phyloP scores from a whole-genome alignment of 1,284 basidiomycete genomes.

The Ceratobasidium sp. region DNA sequence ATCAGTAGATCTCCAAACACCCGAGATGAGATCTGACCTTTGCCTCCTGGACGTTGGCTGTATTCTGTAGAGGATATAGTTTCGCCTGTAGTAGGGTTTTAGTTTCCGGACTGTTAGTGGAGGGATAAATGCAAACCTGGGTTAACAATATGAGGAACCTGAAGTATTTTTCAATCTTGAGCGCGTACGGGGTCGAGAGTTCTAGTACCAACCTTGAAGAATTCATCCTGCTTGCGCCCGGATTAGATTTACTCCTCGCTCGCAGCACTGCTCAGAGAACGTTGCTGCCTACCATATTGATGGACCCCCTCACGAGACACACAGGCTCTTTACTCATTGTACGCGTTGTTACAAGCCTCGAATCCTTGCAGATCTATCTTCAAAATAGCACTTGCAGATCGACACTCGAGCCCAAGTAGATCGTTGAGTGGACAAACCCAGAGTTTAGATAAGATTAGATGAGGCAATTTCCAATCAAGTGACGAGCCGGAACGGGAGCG shows the following conservation, averaged over 20 bases:
- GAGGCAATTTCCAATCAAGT: conserved; percentile 5
- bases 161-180: not conserved
- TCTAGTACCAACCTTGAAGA: conserved; percentile 27
- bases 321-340: not conserved
- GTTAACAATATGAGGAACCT: conserved; percentile 33
- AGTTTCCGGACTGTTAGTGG: not conserved
- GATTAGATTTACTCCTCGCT: not conserved
- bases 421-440: not conserved
- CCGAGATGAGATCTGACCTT: conserved; percentile 5
- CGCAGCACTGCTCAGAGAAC: not conserved
- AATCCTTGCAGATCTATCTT: too few relatives aligned
- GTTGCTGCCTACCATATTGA: conserved; percentile 30
- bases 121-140: conserved; percentile 21
- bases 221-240: conserved; percentile 33
- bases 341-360: not conserved
- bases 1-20: not conserved
- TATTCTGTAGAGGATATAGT: conserved; percentile 33
- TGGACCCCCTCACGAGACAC: conserved; percentile 32
- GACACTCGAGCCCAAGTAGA: too few relatives aligned
- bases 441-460: conserved; percentile 32
- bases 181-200: not conserved
- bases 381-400: too few relatives aligned
- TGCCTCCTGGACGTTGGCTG: conserved; percentile 34
- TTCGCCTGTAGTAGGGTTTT: conserved; percentile 11
- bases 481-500: not conserved